phyloP scores from a whole-genome alignment of 192 early-diverging fungal species.

The Lobulomyces angularis region DNA sequence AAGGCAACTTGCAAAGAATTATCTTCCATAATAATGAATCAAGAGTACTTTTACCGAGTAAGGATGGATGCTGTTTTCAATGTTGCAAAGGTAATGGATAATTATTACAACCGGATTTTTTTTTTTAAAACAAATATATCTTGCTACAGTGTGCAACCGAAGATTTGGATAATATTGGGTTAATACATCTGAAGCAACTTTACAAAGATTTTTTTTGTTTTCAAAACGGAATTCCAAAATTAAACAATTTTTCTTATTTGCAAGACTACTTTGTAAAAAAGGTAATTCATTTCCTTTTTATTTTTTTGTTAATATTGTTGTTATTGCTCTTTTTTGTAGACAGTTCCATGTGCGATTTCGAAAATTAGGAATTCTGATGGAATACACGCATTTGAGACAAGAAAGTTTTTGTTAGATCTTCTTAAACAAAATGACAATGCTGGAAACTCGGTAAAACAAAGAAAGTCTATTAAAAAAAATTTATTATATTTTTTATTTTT shows the following conservation, averaged over 20 bases:
- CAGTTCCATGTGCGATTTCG: conserved; percentile 47
- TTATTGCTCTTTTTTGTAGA: neutral
- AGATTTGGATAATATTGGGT: too few relatives aligned
- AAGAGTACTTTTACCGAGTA: conserved; percentile 72
- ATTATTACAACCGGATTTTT: neutral
- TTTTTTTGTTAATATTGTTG: neutral
- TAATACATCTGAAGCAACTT: too few relatives aligned
- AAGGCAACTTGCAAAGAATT: conserved; percentile 52
- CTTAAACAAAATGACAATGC: conserved; percentile 88
- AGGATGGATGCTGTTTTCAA: conserved; percentile 67
- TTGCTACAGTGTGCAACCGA: too few relatives aligned
- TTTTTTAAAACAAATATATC: conserved; percentile 1
- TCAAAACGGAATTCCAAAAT: conserved; percentile 62
- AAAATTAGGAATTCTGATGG: conserved; percentile 51
- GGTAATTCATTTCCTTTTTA: conserved; percentile 38
- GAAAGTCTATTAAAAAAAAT: neutral
- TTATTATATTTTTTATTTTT: neutral
- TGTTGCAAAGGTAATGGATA: conserved; percentile 32
- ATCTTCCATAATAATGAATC: conserved; percentile 62
- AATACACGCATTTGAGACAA: conserved; percentile 44
- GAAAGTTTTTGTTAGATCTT: conserved; percentile 60
- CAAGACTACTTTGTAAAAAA: conserved; percentile 88
- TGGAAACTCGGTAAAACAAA: conserved; percentile 49
- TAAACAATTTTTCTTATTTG: conserved; percentile 78
- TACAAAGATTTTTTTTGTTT: too few relatives aligned